Percentiles rank a stretch among this genome's conserved stretches.
These are phyloP conservation scores for Catenaria anguillulae DNA, from an alignment of 371 early-diverging fungal genomes.

Conservation along the genomic window DNA sequence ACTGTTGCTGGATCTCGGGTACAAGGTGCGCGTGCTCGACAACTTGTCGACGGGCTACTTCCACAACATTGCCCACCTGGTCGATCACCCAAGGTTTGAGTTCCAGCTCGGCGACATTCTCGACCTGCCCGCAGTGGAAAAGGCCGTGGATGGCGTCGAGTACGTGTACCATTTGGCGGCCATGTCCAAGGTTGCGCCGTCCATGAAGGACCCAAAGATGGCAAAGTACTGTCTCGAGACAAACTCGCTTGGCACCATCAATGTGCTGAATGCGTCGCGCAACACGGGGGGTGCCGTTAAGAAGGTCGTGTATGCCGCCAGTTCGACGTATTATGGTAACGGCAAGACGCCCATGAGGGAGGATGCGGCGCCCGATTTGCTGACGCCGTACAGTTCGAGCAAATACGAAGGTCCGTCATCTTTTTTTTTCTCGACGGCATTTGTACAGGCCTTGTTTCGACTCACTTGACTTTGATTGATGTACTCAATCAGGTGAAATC, in stretches of 20 bases:
- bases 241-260: not conserved
- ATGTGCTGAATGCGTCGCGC: not conserved
- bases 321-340: not conserved
- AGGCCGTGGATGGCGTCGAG: not conserved
- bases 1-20: conserved; percentile 72
- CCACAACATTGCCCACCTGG: conserved; percentile 61
- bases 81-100: conserved; percentile 75
- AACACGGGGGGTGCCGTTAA: not conserved
- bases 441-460: too few relatives aligned
- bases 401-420: not conserved
- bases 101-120: conserved; percentile 70
- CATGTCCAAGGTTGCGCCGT: conserved; percentile 1
- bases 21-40: conserved; percentile 68
- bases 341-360: not conserved
- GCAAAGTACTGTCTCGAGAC: conserved; percentile 1
- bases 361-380: not conserved
- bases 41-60: conserved; percentile 71
- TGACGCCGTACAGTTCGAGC: not conserved
- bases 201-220: not conserved
- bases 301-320: not conserved
- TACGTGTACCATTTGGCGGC: conserved; percentile 3
- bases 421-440: too few relatives aligned
- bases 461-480: too few relatives aligned
- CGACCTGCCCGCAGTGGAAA: not conserved
- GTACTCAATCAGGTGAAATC: too few relatives aligned